Percentiles rank a stretch among this genome's conserved stretches.
phyloP scores from a whole-genome alignment of 2,329 filamentous ascomycete genomes.

The Alternaria ventricosa region DNA sequence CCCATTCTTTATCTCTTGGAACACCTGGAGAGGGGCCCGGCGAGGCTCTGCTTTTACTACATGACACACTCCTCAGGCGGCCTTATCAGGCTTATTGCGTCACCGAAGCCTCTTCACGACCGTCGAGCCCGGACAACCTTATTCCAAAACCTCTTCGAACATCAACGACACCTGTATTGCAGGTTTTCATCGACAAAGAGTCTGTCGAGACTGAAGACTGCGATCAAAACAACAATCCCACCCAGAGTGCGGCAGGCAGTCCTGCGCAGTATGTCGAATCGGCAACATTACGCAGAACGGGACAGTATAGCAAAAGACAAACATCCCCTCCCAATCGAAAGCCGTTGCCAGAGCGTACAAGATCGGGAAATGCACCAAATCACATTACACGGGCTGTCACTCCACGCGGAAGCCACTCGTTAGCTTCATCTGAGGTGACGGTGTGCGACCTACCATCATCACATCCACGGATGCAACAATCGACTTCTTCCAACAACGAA shows the following conservation, averaged over 20 bases:
- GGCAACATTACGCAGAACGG: background rate
- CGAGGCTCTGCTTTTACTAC: constrained; percentile 1
- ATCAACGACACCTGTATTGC: background rate
- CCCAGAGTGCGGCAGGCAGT: background rate
- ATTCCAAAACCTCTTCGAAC: constrained; percentile 7
- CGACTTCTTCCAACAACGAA: background rate
- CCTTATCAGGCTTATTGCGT: constrained; percentile 31
- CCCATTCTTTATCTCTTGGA: background rate
- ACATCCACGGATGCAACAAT: constrained; percentile 23
- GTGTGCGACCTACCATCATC: constrained; percentile 22
- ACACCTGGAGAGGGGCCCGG: background rate
- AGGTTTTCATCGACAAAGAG: background rate
- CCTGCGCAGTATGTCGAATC: background rate
- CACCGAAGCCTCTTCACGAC: constrained; percentile 25
- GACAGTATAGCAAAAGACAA: constrained; percentile 4
- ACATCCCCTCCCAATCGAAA: background rate
- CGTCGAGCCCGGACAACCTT: constrained; percentile 20
- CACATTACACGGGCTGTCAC: constrained; percentile 20
- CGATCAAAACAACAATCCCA: background rate
- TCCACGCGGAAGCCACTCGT: constrained; percentile 20
- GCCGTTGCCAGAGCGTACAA: background rate
- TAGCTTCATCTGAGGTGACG: constrained; percentile 2
- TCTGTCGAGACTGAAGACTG: background rate
- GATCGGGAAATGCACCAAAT: constrained; percentile 8
- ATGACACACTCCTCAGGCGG: background rate